Evolutionary conservation across 345 rosid genomes (phyloP), one percentile per base, ranked within the genome.

Genomic region (Citrus medica): DNA sequence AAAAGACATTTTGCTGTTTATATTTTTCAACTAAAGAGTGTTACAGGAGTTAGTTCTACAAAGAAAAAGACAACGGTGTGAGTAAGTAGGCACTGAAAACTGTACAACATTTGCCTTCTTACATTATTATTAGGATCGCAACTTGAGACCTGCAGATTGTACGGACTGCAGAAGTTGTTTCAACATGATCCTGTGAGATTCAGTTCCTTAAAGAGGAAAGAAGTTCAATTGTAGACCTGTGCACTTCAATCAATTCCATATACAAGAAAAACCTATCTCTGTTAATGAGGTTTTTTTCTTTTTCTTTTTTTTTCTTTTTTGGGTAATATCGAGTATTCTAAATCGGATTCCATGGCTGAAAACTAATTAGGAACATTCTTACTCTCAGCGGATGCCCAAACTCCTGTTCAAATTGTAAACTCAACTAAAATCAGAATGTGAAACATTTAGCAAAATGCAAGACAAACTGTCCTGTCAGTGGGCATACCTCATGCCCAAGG

Each of bases 381-480:
- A 58, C 79, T 84, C 79, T 89, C 84, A 90, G 56, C 90, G 83
- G 78, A 90, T 86, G 67, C 94, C 87, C 79, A 85, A 77, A 86
- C 87, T 90, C 90, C 94, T 91, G 86, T 9, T 24, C 64, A n/a
- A 83, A 33, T 73, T 69, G 30, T 53, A 59, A 76, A 73, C 53
- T 55, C 24, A 12, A 61, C 7, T 13, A 13, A 71, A 68, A 27
- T 73, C 48, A 53, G 53, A 40, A 65, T 30, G 30, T 24, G n/a
- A 35, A 51, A 66, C 42, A 35, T 28, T 17, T 28, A 62, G 32
- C 65, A 55, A 73, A 67, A 65, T 37, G 14, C 9, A 13, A 13
- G 51, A 22, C 37, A 16, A 32, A 35, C 19, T 68, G 64, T 65
- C 62, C 12, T 12, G 32, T 56, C 32, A 32, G 25, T 24, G 30